Percentiles rank a stretch among this genome's conserved stretches.
These are phyloP conservation scores for Coniochaeta prunicola DNA, from an alignment of 2,329 filamentous ascomycete genomes.

Conservation along the genomic window DNA sequence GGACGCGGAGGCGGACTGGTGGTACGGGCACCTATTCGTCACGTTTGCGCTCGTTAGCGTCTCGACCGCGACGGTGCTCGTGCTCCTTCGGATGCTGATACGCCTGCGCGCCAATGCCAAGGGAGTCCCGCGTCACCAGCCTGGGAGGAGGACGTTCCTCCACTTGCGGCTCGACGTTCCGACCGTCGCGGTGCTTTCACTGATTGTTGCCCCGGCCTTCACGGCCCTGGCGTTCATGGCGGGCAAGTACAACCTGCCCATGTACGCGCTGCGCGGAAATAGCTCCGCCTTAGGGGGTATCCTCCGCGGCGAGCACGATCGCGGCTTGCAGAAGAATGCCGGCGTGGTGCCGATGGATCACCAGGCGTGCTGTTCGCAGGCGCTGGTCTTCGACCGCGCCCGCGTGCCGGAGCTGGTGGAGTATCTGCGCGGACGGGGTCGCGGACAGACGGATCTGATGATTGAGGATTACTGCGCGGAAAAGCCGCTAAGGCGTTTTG, in stretches of 20 bases:
- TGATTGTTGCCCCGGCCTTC: constrained; percentile 8
- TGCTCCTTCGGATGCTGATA: constrained; percentile 1
- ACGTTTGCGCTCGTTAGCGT: constrained; percentile 4
- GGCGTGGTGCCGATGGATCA: constrained; percentile 10
- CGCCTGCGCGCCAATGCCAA: not conserved
- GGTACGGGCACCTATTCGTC: constrained; percentile 7
- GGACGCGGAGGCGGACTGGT: constrained; percentile 7
- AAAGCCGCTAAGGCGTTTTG: constrained; percentile 6
- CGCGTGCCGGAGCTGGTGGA: constrained; percentile 5
- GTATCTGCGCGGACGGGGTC: constrained; percentile 3
- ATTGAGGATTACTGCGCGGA: constrained; percentile 9
- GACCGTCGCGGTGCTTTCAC: constrained; percentile 8
- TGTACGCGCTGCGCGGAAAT: constrained; percentile 5
- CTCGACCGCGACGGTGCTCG: constrained; percentile 2
- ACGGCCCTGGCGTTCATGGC: constrained; percentile 9
- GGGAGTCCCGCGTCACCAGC: not conserved
- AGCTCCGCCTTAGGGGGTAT: not conserved
- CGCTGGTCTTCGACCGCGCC: constrained; percentile 9
- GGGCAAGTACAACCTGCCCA: constrained; percentile 11
- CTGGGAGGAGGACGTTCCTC: not conserved
- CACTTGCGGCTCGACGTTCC: constrained; percentile 5
- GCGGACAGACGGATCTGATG: constrained; percentile 11
- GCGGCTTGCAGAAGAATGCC: not conserved
- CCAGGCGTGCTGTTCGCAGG: constrained; percentile 9
- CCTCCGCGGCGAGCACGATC: not conserved